phyloP scores from a whole-genome alignment of 176 grass and related monocot genomes.

The Tillandsia leiboldiana region DNA sequence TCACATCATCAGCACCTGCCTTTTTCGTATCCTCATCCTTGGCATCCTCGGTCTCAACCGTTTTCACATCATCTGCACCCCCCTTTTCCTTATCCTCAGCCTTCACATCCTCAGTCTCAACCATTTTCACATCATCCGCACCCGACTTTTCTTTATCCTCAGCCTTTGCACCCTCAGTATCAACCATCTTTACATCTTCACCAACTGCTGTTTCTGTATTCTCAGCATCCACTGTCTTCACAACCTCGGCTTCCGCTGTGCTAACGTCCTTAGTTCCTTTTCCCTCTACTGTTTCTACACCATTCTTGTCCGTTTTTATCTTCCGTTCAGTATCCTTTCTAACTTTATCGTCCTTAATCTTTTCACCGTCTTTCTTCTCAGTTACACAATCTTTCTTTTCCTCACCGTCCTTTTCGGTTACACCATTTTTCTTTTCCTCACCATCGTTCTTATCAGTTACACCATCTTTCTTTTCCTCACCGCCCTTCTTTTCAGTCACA shows the following conservation, averaged over 20 bases:
- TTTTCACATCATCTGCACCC: conserved; percentile 21
- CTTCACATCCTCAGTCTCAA: too few relatives aligned
- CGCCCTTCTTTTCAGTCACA: not conserved
- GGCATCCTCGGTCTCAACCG: conserved; percentile 19
- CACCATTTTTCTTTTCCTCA: not conserved
- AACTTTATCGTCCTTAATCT: not conserved
- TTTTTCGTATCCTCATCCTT: conserved; percentile 10
- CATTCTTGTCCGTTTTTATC: conserved; percentile 31
- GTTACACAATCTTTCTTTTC: not conserved
- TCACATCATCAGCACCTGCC: not conserved
- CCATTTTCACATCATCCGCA: not conserved
- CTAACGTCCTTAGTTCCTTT: not conserved
- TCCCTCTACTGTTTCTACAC: not conserved
- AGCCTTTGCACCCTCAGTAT: not conserved
- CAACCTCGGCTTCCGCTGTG: not conserved
- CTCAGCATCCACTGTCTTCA: not conserved
- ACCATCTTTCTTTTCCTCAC: not conserved
- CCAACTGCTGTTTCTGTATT: not conserved
- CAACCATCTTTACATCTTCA: not conserved
- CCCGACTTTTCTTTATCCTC: not conserved
- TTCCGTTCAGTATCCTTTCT: conserved; percentile 16
- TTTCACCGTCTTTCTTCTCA: not conserved
- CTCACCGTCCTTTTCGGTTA: too few relatives aligned
- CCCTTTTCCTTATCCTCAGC: not conserved
- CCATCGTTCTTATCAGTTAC: not conserved